Conservation (phyloP, 2,329 filamentous ascomycete species). For the Pseudogymnoascus sp. region DNA sequence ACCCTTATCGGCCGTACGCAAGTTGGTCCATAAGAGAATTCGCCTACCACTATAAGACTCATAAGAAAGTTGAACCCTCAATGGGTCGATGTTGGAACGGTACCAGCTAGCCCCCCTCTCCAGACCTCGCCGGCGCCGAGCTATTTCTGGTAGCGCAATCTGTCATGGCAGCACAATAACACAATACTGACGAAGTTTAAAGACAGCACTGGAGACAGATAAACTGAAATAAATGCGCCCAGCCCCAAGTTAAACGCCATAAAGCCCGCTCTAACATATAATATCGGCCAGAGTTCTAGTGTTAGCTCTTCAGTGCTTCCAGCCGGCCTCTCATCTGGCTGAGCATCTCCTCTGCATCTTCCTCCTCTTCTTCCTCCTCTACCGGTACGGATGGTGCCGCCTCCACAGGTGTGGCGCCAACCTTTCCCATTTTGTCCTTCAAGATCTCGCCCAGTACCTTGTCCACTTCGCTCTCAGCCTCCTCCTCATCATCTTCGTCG, state of each 20-base stretch:
- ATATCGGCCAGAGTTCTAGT: neutral
- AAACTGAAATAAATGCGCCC: neutral
- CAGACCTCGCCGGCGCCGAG: neutral
- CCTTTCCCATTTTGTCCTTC: constrained; percentile 68
- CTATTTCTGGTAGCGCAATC: neutral
- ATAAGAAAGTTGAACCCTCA: neutral
- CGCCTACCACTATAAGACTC: neutral
- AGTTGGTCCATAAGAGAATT: neutral
- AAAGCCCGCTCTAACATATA: constrained; percentile 6
- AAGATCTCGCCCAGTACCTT: constrained; percentile 88
- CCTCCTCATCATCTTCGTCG: constrained; percentile 66
- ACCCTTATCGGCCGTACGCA: neutral
- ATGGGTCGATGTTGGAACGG: neutral
- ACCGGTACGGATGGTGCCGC: constrained; percentile 39
- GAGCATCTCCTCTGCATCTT: constrained; percentile 82
- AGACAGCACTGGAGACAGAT: neutral
- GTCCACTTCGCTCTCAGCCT: constrained; percentile 77
- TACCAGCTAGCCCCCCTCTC: neutral
- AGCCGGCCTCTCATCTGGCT: constrained; percentile 88
- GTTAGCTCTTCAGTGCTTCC: constrained; percentile 80
- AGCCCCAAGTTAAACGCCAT: neutral
- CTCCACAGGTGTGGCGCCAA: constrained; percentile 48
- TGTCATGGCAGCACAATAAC: neutral
- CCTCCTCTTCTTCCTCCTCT: constrained; percentile 63
- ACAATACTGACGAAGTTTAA: neutral